Conservation (phyloP, 1,139 yeast genomes). For the Scheffersomyces insectosa region DNA sequence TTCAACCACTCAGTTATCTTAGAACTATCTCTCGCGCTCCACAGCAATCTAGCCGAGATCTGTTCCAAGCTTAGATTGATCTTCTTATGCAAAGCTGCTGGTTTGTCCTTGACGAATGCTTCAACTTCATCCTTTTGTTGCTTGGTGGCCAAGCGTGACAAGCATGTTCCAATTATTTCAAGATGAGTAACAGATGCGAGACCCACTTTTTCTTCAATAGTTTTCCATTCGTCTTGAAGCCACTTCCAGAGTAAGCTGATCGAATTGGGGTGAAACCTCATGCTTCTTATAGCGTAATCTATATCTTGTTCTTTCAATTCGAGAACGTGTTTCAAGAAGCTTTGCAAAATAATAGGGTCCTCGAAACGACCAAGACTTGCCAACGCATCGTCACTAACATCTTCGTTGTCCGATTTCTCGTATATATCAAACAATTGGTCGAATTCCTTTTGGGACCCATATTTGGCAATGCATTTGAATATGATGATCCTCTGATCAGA, state of each 20-base stretch:
- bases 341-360: slow-evolving; percentile 10
- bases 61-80: background rate
- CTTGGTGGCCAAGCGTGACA: slow-evolving; percentile 14
- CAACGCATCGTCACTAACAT: slow-evolving; percentile 18
- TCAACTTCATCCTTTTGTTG: slow-evolving; percentile 13
- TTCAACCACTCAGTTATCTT: slow-evolving; percentile 1
- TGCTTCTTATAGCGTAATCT: slow-evolving; percentile 15
- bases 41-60: background rate
- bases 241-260: slow-evolving; percentile 16
- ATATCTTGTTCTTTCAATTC: slow-evolving; percentile 16
- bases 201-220: slow-evolving; percentile 13
- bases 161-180: background rate
- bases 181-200: slow-evolving; percentile 6
- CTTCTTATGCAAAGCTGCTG: background rate
- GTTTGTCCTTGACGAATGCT: slow-evolving; percentile 11
- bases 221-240: slow-evolving; percentile 16
- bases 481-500: slow-evolving; percentile 15
- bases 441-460: slow-evolving; percentile 10
- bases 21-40: slow-evolving; percentile 1
- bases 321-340: slow-evolving; percentile 9
- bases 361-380: slow-evolving; percentile 15
- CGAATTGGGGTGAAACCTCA: slow-evolving; percentile 14
- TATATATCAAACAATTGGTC: slow-evolving; percentile 16
- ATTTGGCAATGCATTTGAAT: slow-evolving; percentile 13
- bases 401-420: slow-evolving; percentile 12